Percentiles rank a stretch among this genome's conserved stretches.
These are phyloP conservation scores for Coniochaeta sp. DNA, from an alignment of 2,329 filamentous ascomycete species.

Conservation along the genomic window DNA sequence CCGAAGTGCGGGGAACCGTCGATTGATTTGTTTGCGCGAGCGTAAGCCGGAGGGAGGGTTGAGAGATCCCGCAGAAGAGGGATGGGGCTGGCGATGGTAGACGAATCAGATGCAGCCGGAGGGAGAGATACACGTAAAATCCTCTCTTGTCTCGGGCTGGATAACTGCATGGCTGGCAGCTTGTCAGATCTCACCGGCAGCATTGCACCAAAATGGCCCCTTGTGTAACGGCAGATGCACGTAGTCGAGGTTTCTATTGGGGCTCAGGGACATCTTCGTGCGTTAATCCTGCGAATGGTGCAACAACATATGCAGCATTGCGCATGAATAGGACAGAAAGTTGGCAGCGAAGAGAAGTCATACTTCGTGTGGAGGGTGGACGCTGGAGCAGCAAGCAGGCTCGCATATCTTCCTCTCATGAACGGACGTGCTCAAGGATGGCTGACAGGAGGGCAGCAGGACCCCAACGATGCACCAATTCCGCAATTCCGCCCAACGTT, in stretches of 20 bases:
- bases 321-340: background rate
- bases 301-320: background rate
- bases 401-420: too few relatives aligned
- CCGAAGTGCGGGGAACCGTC: slow-evolving; percentile 1
- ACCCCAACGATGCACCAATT: background rate
- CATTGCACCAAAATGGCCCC: background rate
- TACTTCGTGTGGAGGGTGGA: background rate
- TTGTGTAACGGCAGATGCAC: slow-evolving; percentile 1
- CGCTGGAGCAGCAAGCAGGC: background rate
- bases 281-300: background rate
- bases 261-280: background rate
- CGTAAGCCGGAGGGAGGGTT: background rate
- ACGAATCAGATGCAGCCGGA: background rate
- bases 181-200: background rate
- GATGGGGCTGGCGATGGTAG: background rate
- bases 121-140: background rate
- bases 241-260: background rate
- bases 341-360: too few relatives aligned
- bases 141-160: background rate
- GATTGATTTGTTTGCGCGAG: background rate
- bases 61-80: background rate
- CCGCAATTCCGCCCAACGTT: background rate
- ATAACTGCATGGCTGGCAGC: background rate
- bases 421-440: too few relatives aligned
- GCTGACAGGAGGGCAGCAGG: background rate